Percentiles rank a stretch among this genome's conserved stretches.
These are phyloP conservation scores for Colletotrichum caudatum DNA, from an alignment of 2,329 filamentous ascomycete genomes.

Conservation along the genomic window DNA sequence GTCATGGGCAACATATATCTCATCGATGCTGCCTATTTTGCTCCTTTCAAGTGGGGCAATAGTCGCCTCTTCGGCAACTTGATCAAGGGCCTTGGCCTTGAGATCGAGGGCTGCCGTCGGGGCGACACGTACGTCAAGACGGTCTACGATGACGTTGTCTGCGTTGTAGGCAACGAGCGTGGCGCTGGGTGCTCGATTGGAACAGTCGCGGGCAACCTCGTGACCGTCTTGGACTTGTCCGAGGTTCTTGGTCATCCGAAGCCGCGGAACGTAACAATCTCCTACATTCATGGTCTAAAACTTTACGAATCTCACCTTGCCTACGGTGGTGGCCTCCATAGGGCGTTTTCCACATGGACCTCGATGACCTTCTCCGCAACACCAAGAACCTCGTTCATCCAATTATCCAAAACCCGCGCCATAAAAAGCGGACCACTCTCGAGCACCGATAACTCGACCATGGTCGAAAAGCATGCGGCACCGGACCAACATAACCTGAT, in stretches of 20 bases:
- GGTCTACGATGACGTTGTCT: constrained; percentile 31
- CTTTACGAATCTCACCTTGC: not conserved
- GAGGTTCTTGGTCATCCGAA: not conserved
- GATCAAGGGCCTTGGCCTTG: constrained; percentile 28
- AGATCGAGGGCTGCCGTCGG: constrained; percentile 6
- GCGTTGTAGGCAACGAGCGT: constrained; percentile 4
- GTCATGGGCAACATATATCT: constrained; percentile 32
- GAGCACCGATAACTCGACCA: not conserved
- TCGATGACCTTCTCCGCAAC: constrained; percentile 13
- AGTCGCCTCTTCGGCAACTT: constrained; percentile 8
- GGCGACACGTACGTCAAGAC: constrained; percentile 16
- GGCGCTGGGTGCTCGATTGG: constrained; percentile 17
- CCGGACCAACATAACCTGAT: not conserved
- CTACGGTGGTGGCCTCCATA: constrained; percentile 13
- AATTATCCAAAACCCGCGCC: not conserved
- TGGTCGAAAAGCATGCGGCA: no score
- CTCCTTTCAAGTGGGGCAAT: not conserved
- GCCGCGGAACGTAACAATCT: constrained; percentile 1
- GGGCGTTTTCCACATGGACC: constrained; percentile 15
- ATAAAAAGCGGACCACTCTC: not conserved
- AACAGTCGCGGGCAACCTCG: constrained; percentile 22
- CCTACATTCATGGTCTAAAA: constrained; percentile 1
- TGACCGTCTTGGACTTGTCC: constrained; percentile 8
- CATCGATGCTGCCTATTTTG: constrained; percentile 18
- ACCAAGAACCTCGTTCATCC: not conserved